A percentile compares a stretch with the other conserved stretches of the same genome.
These are phyloP conservation scores for Starmerella bombi DNA, from an alignment of 805 yeast species.

Conservation along the genomic window DNA sequence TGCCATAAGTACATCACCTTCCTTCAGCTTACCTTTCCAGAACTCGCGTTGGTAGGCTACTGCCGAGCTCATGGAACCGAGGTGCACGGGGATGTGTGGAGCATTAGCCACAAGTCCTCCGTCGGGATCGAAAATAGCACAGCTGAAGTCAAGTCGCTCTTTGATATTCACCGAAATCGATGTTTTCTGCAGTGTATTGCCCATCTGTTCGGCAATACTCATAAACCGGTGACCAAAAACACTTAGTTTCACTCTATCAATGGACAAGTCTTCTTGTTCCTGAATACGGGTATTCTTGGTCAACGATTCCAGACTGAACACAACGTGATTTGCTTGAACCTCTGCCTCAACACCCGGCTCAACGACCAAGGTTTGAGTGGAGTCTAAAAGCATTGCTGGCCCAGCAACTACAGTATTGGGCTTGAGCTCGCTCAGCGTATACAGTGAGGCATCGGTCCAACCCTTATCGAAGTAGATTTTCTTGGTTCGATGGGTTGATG, in stretches of 20 bases:
- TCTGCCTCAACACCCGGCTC: slow-evolving; percentile 49
- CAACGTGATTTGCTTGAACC: slow-evolving; percentile 49
- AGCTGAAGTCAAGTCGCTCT: slow-evolving; percentile 70
- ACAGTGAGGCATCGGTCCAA: slow-evolving; percentile 41
- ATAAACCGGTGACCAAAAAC: slow-evolving; percentile 74
- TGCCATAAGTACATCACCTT: slow-evolving; percentile 65
- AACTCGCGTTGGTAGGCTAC: slow-evolving; percentile 49
- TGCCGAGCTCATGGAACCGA: slow-evolving; percentile 77
- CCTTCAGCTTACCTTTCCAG: slow-evolving; percentile 51
- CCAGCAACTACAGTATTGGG: slow-evolving; percentile 46
- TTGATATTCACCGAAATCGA: slow-evolving; percentile 73
- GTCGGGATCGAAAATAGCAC: slow-evolving; percentile 63
- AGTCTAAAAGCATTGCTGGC: slow-evolving; percentile 68
- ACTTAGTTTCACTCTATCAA: slow-evolving; percentile 62
- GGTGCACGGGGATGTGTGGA: slow-evolving; percentile 76
- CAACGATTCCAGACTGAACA: slow-evolving; percentile 28
- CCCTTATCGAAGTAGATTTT: slow-evolving; percentile 45
- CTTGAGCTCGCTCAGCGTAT: slow-evolving; percentile 38
- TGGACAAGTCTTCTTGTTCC: slow-evolving; percentile 19
- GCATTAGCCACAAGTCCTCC: slow-evolving; percentile 83
- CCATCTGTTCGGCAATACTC: slow-evolving; percentile 90
- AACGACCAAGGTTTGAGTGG: slow-evolving; percentile 66
- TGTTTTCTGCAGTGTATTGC: slow-evolving; percentile 63
- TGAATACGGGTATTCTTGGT: not conserved
- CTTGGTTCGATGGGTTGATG: slow-evolving; percentile 27